phyloP scores from a whole-genome alignment of 345 rosid genomes.

The Murraya koenigii region DNA sequence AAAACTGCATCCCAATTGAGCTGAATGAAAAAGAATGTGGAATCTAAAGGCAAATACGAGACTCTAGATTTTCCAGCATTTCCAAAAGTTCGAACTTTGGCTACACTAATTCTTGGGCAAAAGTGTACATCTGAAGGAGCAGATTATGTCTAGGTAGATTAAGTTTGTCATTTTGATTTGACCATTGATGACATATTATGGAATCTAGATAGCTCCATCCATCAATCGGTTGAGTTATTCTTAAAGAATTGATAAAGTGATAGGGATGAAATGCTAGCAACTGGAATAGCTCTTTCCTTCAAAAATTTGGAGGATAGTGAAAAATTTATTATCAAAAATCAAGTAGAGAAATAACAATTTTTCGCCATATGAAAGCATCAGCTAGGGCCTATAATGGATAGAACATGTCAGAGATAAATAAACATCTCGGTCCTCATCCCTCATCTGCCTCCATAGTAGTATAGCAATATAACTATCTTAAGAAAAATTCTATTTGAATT shows the following conservation, averaged over 20 bases:
- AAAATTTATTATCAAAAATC: background rate
- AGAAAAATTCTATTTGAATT: background rate
- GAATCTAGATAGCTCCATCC: background rate
- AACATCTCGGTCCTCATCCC: background rate
- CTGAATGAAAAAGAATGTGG: too few species aligned
- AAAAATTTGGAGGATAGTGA: background rate
- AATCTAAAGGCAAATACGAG: too few species aligned
- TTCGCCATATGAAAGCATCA: background rate
- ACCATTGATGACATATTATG: background rate
- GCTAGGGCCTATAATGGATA: background rate
- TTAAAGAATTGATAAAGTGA: background rate
- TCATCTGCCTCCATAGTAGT: background rate
- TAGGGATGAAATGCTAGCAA: background rate
- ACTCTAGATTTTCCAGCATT: background rate
- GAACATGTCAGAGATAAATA: background rate
- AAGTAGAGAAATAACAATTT: background rate
- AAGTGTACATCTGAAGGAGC: background rate
- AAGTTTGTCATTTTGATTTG: background rate
- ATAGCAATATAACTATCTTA: slow-evolving; percentile 1
- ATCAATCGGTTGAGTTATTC: background rate
- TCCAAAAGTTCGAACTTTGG: background rate
- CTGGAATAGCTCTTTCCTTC: background rate
- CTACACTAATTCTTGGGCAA: background rate
- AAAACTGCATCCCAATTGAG: too few species aligned
- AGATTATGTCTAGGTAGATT: background rate